These are phyloP conservation scores for Claviceps sp. DNA, from an alignment of 2,329 filamentous ascomycete species.

Conservation along the genomic window DNA sequence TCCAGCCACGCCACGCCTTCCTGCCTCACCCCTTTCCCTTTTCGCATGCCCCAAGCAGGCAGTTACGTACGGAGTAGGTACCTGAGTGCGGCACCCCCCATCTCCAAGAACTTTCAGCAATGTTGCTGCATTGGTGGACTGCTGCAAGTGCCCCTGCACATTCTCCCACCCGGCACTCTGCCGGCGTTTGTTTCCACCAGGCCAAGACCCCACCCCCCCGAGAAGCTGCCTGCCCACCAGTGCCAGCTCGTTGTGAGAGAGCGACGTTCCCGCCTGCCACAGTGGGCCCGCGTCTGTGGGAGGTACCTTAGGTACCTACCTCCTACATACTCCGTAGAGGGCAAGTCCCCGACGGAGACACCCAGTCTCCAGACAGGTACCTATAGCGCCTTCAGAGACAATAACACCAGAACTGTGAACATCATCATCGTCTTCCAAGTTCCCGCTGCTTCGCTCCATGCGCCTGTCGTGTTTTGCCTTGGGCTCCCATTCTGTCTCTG, in stretches of 20 bases:
- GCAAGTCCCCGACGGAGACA: no score
- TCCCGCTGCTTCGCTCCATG: neutral
- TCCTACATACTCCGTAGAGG: no score
- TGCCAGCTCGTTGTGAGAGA: neutral
- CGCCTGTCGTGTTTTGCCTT: neutral
- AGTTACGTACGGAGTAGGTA: no score
- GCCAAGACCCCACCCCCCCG: neutral
- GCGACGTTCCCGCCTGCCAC: neutral
- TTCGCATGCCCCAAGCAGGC: no score
- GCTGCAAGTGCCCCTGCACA: neutral
- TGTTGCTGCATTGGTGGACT: no score
- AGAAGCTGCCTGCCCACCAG: neutral
- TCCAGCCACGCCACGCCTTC: no score
- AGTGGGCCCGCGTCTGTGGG: neutral
- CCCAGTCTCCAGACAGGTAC: no score
- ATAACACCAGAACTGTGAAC: neutral
- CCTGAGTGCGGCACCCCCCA: no score
- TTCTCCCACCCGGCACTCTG: conserved; percentile 5
- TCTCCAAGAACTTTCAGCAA: no score
- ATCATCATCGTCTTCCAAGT: neutral
- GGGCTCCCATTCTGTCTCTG: neutral
- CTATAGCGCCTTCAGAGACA: neutral
- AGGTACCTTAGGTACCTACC: neutral
- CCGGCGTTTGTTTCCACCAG: conserved; percentile 3
- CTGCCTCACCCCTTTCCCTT: no score